Evolutionary conservation across 768 basidiomycete species (phyloP).

Genomic region (Boletus reticulatus): DNA sequence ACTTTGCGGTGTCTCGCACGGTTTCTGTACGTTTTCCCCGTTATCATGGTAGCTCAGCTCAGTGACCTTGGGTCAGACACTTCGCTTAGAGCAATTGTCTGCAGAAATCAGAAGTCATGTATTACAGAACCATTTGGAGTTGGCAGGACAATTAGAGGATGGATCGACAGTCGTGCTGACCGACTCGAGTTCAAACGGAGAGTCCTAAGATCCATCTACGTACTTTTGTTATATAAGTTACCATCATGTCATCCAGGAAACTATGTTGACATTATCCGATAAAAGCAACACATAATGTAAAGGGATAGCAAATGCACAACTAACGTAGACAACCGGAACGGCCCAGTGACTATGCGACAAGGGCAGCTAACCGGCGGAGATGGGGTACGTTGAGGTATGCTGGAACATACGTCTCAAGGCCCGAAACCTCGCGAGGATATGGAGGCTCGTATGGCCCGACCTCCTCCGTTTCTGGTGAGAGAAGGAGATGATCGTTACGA

Average conservation of each 20-base stretch:
- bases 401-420: conserved; percentile 94
- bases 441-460: conserved; percentile 95
- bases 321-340: conserved; percentile 1
- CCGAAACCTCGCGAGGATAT: conserved; percentile 90
- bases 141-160: conserved; percentile 55
- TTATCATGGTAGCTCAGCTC: not conserved
- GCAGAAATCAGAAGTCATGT: conserved; percentile 24
- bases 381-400: conserved; percentile 90
- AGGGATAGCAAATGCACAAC: conserved; percentile 6
- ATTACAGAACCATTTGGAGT: conserved; percentile 47
- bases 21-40: conserved; percentile 11
- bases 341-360: conserved; percentile 58
- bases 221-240: not conserved
- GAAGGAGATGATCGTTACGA: conserved; percentile 93
- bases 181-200: not conserved
- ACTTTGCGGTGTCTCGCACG: conserved; percentile 14
- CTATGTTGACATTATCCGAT: conserved; percentile 16
- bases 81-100: conserved; percentile 36
- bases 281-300: conserved; percentile 21
- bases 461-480: conserved; percentile 96
- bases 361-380: conserved; percentile 80
- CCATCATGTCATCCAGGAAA: conserved; percentile 1
- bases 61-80: conserved; percentile 39
- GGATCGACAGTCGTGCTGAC: conserved; percentile 35
- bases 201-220: not conserved